Percentiles rank a stretch among this genome's conserved stretches.
These are phyloP conservation scores for Phytophthora macrochlamydospora DNA, from an alignment of 352 stramenopile species.

Conservation along the genomic window DNA sequence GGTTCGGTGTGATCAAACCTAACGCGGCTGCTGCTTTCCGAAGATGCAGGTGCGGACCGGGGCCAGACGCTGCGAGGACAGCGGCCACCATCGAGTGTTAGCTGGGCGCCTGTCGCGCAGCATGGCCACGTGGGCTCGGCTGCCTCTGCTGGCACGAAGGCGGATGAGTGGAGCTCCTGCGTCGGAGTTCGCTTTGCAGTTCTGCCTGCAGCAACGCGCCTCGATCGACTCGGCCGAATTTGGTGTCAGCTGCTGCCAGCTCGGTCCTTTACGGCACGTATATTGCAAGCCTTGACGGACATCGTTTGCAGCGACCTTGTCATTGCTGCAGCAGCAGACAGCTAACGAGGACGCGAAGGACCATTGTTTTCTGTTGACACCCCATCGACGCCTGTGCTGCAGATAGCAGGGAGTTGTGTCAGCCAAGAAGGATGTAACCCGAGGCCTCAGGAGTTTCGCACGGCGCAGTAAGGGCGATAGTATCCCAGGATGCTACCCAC, in stretches of 20 bases:
- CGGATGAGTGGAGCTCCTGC: not conserved
- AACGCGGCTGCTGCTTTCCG: not conserved
- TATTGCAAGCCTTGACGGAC: not conserved
- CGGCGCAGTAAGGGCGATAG: too few species aligned
- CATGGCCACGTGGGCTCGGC: not conserved
- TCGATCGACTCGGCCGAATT: not conserved
- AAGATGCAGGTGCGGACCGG: not conserved
- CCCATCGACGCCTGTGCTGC: too few species aligned
- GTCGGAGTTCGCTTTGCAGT: not conserved
- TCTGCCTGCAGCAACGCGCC: too few species aligned
- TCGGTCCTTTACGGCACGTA: not conserved
- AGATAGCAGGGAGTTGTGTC: too few species aligned
- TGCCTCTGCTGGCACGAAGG: not conserved
- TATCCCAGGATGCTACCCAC: too few species aligned
- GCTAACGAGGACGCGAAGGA: too few species aligned
- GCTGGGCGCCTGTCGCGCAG: not conserved
- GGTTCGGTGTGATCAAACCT: too few species aligned
- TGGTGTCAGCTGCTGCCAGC: slow-evolving; percentile 1
- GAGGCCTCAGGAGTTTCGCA: too few species aligned
- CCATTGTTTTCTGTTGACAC: too few species aligned
- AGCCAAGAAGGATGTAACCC: too few species aligned
- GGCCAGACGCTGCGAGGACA: not conserved
- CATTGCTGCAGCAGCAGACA: not conserved
- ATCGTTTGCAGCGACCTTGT: too few species aligned
- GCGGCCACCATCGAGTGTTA: not conserved